Evolutionary conservation across 305 asterid species (phyloP).

Genomic region (Striga hermonthica): DNA sequence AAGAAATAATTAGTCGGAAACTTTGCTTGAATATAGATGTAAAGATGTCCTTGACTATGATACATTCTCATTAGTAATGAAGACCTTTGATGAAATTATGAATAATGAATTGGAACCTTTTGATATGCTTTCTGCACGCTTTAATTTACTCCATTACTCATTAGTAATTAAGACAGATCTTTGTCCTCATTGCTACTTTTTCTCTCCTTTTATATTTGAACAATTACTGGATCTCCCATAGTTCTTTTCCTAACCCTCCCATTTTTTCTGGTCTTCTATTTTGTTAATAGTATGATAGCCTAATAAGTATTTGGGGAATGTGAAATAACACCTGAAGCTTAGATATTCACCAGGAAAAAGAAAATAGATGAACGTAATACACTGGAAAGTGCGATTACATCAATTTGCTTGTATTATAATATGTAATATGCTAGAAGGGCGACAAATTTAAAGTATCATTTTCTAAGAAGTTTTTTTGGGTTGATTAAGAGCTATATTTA

Average conservation of each 20-base stretch:
- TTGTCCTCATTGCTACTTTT: constrained; percentile 4
- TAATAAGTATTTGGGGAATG: constrained; percentile 21
- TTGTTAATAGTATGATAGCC: constrained; percentile 16
- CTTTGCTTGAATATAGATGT: constrained; percentile 27
- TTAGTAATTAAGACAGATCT: constrained; percentile 15
- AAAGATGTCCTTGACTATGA: constrained; percentile 10
- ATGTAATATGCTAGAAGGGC: constrained; percentile 7
- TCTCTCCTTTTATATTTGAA: constrained; percentile 10
- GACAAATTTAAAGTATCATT: not conserved
- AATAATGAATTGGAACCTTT: too few species aligned
- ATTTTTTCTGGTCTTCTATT: constrained; percentile 18
- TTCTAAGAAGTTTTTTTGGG: constrained; percentile 7
- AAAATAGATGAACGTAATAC: constrained; percentile 18
- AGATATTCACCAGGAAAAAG: constrained; percentile 2
- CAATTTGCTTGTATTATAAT: constrained; percentile 21
- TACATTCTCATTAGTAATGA: not conserved
- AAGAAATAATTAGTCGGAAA: constrained; percentile 25
- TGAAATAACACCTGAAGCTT: constrained; percentile 23
- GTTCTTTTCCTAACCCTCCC: not conserved
- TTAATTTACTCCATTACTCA: constrained; percentile 24
- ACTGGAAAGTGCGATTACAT: not conserved
- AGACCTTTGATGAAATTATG: too few species aligned
- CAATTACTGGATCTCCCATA: constrained; percentile 6
- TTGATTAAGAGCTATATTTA: constrained; percentile 7
- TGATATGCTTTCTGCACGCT: constrained; percentile 10